phyloP scores from a whole-genome alignment of 768 basidiomycete genomes.

The Lactarius sp. region DNA sequence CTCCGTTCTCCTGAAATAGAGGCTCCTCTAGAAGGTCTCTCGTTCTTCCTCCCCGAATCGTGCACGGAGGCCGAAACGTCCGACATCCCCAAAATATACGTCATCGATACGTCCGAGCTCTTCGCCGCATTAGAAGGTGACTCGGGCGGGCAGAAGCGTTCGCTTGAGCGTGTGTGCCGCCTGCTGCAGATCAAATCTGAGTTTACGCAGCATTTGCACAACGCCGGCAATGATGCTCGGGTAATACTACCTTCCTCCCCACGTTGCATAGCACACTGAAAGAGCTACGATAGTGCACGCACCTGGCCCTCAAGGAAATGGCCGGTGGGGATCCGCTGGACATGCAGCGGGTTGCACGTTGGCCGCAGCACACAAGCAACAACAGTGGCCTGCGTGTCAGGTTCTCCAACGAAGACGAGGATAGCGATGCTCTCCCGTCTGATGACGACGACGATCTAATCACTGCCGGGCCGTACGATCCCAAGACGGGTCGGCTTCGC shows the following conservation, averaged over 20 bases:
- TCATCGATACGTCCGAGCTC: conserved; percentile 69
- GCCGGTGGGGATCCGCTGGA: conserved; percentile 69
- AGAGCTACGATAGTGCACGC: conserved; percentile 51
- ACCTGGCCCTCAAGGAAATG: conserved; percentile 64
- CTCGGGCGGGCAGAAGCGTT: conserved; percentile 44
- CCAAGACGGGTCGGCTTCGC: conserved; percentile 20
- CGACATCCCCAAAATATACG: conserved; percentile 51
- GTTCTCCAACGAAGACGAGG: conserved; percentile 57
- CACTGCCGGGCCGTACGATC: conserved; percentile 25
- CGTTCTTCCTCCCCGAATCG: conserved; percentile 53
- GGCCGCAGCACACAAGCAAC: conserved; percentile 53
- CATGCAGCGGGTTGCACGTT: conserved; percentile 69
- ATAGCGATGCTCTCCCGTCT: conserved; percentile 30
- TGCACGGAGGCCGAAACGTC: conserved; percentile 26
- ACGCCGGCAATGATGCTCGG: conserved; percentile 83
- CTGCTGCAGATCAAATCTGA: conserved; percentile 48
- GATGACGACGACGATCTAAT: conserved; percentile 23
- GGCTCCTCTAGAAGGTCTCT: conserved; percentile 48
- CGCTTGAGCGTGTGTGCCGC: conserved; percentile 57
- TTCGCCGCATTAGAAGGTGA: conserved; percentile 72
- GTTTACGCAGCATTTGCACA: conserved; percentile 56
- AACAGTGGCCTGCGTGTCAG: conserved; percentile 45
- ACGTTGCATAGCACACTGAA: background rate
- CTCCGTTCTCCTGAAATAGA: conserved; percentile 48
- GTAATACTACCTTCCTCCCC: conserved; percentile 38